phyloP scores from a whole-genome alignment of 176 grass and related monocot species.

The Cymbopogon citratus region DNA sequence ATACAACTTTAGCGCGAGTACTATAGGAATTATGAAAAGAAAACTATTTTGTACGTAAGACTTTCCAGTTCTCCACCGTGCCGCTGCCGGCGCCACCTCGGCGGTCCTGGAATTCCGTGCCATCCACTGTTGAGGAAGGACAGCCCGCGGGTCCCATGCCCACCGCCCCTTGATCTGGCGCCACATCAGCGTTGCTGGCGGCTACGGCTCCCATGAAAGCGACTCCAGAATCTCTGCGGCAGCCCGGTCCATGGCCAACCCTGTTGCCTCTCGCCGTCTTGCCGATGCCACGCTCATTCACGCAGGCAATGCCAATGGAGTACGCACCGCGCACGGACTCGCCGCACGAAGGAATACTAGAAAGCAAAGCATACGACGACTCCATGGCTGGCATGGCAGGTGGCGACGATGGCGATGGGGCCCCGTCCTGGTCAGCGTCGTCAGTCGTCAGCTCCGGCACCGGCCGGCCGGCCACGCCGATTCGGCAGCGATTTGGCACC shows the following conservation, averaged over 20 bases:
- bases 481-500: slow-evolving; percentile 3
- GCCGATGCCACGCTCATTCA: not conserved
- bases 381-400: not conserved
- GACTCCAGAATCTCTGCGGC: not conserved
- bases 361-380: too few relatives aligned
- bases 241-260: not conserved
- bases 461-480: slow-evolving; percentile 12
- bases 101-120: not conserved
- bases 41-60: too few relatives aligned
- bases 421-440: not conserved
- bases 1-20: too few relatives aligned
- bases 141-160: not conserved
- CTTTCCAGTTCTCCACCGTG: too few relatives aligned
- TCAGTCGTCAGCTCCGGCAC: too few relatives aligned
- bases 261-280: not conserved
- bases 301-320: too few relatives aligned
- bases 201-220: not conserved
- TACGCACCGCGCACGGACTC: too few relatives aligned
- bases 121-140: not conserved
- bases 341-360: not conserved
- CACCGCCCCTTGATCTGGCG: slow-evolving; percentile 16
- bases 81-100: not conserved
- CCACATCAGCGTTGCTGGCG: slow-evolving; percentile 13
- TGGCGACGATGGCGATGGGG: slow-evolving; percentile 13
- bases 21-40: too few relatives aligned